Evolutionary conservation across 345 rosid genomes (phyloP), one percentile per base, ranked within the genome.

Genomic region (Populus pruinosa): DNA sequence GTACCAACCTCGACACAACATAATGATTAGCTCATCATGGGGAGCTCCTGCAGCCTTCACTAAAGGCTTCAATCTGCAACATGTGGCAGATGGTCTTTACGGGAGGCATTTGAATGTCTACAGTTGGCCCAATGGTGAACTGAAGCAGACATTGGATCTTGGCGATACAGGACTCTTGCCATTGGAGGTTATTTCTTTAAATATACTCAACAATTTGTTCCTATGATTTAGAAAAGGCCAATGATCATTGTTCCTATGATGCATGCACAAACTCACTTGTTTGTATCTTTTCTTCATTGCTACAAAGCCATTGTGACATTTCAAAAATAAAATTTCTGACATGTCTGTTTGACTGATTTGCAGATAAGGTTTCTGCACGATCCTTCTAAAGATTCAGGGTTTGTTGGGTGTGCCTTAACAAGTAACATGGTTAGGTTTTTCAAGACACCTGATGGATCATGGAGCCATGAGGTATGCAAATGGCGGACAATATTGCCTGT

Each of bases 1-100:
- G 99, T 93, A 95, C 87, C 98, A 95, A 76, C 97, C 98, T 21
- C 94, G 88, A 18, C 97, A 91, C 85, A 90, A 92, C 80, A 93
- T 92, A 2, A 93, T 93, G 98, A 93, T 93, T 76, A 90, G 99
- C 85, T 81, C 99, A 61, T 90, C 98, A 10, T 94, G 94, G 92
- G 99, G 98, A 59, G 99, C 99, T 75, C 99, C 99, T 39, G 80
- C 88, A 36, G 98, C 98, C 44, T 95, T 93, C 72, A 75, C 87
- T 44, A 86, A 88, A 85, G 99, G 99, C 18, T 93, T 95, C 62
- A 61, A 93, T 83, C 92, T 73, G 61, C 93, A 94, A 80, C 86
- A 94, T 27, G 91, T 94, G n/a, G 78, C 93, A 1, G 94, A 93
- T 75, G 98, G 98, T 47, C 88, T 91, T 12, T 94, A 94, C 2